These are phyloP conservation scores for Hymenoscyphus occultus DNA, from an alignment of 2,329 filamentous ascomycete genomes.

Conservation along the genomic window DNA sequence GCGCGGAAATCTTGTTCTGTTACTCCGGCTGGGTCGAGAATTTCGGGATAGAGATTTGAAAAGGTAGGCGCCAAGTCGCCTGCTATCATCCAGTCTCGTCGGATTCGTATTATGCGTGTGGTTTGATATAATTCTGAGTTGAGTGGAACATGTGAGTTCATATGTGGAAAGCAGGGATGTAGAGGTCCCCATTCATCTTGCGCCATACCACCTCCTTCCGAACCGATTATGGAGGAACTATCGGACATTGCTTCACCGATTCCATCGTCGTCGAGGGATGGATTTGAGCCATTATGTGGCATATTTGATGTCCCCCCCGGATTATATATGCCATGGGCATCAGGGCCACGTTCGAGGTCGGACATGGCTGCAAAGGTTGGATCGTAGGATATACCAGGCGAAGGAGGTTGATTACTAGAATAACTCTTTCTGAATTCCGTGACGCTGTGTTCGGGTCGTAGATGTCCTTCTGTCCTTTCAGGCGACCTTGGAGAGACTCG, in stretches of 20 bases:
- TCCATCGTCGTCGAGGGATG: conserved; percentile 28
- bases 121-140: conserved; percentile 69
- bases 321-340: conserved; percentile 25
- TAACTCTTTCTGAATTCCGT: conserved; percentile 23
- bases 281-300: conserved; percentile 28
- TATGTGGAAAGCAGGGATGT: conserved; percentile 91
- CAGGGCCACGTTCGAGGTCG: conserved; percentile 34
- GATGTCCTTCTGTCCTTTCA: conserved; percentile 20
- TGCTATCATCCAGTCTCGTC: conserved; percentile 84
- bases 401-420: conserved; percentile 14
- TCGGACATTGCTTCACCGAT: conserved; percentile 35
- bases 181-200: conserved; percentile 84
- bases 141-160: conserved; percentile 85
- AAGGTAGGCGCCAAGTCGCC: conserved; percentile 92
- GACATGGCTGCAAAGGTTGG: conserved; percentile 30
- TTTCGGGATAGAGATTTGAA: conserved; percentile 93
- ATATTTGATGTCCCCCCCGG: conserved; percentile 26
- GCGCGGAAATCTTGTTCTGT: conserved; percentile 82
- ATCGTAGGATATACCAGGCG: conserved; percentile 29
- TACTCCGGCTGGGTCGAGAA: conserved; percentile 79
- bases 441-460: conserved; percentile 15
- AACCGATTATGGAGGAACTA: conserved; percentile 34
- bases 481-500: conserved; percentile 22
- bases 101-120: conserved; percentile 88
- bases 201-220: conserved; percentile 44